phyloP scores from a whole-genome alignment of 129 eudicot genomes.

The Flaveria robusta region DNA sequence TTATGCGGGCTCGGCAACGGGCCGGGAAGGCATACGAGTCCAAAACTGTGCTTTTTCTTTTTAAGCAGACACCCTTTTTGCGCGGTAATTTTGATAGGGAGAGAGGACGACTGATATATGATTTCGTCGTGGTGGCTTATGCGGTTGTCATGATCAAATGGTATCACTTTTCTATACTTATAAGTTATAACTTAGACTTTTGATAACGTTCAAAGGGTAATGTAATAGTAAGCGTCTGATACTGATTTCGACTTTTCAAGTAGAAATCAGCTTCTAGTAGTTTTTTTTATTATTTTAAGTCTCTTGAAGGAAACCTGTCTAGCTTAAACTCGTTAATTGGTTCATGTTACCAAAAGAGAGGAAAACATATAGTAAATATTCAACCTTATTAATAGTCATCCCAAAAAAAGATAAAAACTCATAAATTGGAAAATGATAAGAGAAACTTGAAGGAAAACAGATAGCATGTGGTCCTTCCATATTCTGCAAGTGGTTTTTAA shows the following conservation, averaged over 20 bases:
- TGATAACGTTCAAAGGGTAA: too few species aligned
- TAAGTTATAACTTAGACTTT: too few species aligned
- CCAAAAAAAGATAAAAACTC: background rate
- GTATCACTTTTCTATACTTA: too few species aligned
- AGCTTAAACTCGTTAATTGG: too few species aligned
- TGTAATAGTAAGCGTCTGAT: too few species aligned
- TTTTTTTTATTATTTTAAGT: too few species aligned
- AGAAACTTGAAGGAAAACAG: background rate
- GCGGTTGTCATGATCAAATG: too few species aligned
- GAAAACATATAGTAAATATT: background rate
- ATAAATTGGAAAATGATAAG: background rate
- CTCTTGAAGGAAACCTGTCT: too few species aligned
- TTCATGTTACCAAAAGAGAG: too few species aligned
- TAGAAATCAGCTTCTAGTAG: too few species aligned
- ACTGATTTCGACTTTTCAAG: background rate
- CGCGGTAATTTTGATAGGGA: slow-evolving; percentile 22
- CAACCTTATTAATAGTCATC: background rate
- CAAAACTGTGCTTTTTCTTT: slow-evolving; percentile 9
- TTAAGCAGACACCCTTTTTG: slow-evolving; percentile 28
- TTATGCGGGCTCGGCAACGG: slow-evolving; percentile 1
- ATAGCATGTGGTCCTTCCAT: slow-evolving; percentile 31
- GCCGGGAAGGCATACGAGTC: slow-evolving; percentile 3
- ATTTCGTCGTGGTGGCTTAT: slow-evolving; percentile 3
- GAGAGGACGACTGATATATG: background rate
- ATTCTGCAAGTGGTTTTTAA: slow-evolving; percentile 21